Base-by-base conservation (phyloP, 2,329 filamentous ascomycete species). In the Dactylellina cionopaga region DNA sequence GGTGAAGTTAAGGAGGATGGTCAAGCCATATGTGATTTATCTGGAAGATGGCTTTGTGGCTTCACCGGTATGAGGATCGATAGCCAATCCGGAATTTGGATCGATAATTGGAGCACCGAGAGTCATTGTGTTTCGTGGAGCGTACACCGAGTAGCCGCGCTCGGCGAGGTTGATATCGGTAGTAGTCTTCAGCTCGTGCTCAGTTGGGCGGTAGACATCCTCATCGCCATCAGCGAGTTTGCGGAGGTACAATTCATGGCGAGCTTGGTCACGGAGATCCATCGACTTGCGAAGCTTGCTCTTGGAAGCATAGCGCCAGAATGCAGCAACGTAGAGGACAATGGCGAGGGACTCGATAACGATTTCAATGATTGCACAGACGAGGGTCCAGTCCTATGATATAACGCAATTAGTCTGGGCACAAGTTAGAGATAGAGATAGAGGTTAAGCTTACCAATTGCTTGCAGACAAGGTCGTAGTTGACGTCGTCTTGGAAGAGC, bases 251-350 rank as follows among this genome's bases (percentile, higher is more conserved):
- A 99, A 87, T 80, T 98, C 93, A 74, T 91, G 94, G 74, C 95
- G 91, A 75, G 95, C 95, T 79, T 91, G 90, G 85, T 99, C 95
- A 77, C 95, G 92, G 80, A 91, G 85, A 80, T 96, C 91, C 95
- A 99, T 99, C 75, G 92, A 93, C 86, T 97, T 98, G 82, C 90
- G 89, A 74, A 99, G 91, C 80, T 91, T 90, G 80, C 92, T 90
- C 86, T 98, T 99, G 76, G 91, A 92, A 87, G 93, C 96, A 86
- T 96, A 96, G 77, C 95, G 91, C 85, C 96, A 98, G 85, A 98
- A 97, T 80, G 97, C 89, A 79, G 97, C 86, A 78, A 87, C 92
- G 85, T 99, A 99, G 78, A 99, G 91, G 59, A 88, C 84, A 80
- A 99, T 96, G 79, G 91, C 92, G 79, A 98, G 90, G 76, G 91